A percentile compares a stretch with the other conserved stretches of the same genome.
Evolutionary conservation across 1,284 basidiomycete species (phyloP).

Genomic region (Apiotrichum brassicae): DNA sequence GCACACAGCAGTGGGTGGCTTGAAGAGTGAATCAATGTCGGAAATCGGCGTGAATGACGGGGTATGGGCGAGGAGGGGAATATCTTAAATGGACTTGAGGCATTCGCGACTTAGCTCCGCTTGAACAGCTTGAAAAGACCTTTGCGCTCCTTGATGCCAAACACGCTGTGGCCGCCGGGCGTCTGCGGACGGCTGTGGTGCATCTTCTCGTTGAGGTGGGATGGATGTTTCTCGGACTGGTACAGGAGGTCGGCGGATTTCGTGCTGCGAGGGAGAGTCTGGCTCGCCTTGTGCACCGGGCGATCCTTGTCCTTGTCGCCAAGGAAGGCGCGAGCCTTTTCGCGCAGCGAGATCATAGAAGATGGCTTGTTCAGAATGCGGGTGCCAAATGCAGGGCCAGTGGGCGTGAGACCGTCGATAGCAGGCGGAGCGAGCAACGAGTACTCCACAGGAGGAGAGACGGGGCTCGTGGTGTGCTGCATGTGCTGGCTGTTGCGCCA

Average conservation of each 20-base stretch:
- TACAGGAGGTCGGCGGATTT: background rate
- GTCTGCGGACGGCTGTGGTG: slow-evolving; percentile 1
- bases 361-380: slow-evolving; percentile 30
- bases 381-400: background rate
- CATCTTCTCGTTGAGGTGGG: no score
- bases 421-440: background rate
- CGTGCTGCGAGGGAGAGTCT: background rate
- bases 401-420: background rate
- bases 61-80: no score
- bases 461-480: background rate
- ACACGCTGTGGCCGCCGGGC: slow-evolving; percentile 12
- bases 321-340: slow-evolving; percentile 29
- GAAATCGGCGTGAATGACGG: no score
- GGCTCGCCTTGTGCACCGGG: background rate
- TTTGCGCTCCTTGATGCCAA: slow-evolving; percentile 10
- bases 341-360: slow-evolving; percentile 34
- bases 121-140: slow-evolving; percentile 21
- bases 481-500: background rate
- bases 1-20: no score
- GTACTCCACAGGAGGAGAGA: background rate
- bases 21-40: no score
- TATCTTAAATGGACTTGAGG: no score
- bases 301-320: background rate
- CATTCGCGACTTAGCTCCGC: slow-evolving; percentile 3
- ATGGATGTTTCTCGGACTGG: background rate